Conservation (phyloP, 306 rosid species). For the Prunus davidiana region DNA sequence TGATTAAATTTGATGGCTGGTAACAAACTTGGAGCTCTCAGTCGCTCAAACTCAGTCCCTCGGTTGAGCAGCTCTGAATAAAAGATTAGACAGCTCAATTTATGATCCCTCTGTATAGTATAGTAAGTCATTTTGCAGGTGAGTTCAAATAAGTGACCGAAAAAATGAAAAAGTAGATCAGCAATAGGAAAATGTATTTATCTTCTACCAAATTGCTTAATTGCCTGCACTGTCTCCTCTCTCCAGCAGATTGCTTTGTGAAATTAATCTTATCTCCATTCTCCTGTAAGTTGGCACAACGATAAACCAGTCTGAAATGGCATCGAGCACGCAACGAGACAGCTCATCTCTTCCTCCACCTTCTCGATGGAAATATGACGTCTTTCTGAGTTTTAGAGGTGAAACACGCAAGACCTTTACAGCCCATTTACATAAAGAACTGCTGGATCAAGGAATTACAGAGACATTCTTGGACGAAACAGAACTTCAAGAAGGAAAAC, state of each 20-base stretch:
- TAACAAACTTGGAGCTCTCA: too few species aligned
- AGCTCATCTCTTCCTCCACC: neutral
- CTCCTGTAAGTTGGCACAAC: neutral
- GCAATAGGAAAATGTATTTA: neutral
- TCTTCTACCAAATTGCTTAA: neutral
- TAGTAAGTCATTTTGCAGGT: neutral
- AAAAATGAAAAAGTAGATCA: neutral
- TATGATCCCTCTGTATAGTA: neutral
- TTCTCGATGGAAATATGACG: neutral
- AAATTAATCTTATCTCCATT: neutral
- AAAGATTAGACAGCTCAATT: neutral
- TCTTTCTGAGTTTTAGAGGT: conserved; percentile 8
- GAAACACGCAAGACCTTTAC: neutral
- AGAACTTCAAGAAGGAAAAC: neutral
- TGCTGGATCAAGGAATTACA: neutral
- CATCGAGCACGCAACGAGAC: neutral
- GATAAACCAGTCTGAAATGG: neutral
- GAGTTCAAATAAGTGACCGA: neutral
- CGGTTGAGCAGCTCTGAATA: too few species aligned
- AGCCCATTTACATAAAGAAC: neutral
- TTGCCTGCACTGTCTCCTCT: neutral
- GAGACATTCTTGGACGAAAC: neutral
- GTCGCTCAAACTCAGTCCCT: too few species aligned
- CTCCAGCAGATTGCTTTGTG: neutral
- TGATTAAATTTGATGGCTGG: too few species aligned